Conservation (phyloP, 2,329 filamentous ascomycete genomes). For the Fusarium foetens region DNA sequence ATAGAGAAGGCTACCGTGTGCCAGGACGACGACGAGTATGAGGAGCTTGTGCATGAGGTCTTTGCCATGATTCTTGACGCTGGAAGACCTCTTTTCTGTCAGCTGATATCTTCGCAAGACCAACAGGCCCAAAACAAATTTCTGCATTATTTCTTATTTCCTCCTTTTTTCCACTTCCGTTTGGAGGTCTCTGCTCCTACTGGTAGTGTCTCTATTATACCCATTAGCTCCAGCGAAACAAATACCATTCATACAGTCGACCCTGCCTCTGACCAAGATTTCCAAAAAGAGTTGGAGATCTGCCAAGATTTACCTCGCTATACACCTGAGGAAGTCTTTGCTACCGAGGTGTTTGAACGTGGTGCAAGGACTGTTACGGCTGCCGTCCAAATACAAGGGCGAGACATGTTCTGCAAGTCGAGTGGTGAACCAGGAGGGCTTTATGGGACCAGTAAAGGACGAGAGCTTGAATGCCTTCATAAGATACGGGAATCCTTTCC, state of each 20-base stretch:
- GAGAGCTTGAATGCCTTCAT: neutral
- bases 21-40: neutral
- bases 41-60: neutral
- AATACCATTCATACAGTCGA: neutral
- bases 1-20: neutral
- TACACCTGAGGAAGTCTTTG: accelerated
- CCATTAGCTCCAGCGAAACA: neutral
- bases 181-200: accelerated
- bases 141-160: neutral
- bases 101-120: accelerated
- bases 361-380: neutral
- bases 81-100: neutral
- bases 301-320: neutral
- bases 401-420: neutral
- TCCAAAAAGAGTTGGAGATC: neutral
- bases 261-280: accelerated
- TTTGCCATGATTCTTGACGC: neutral
- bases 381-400: accelerated
- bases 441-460: accelerated
- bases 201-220: accelerated
- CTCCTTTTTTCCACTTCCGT: neutral
- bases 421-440: neutral
- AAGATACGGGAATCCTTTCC: neutral
- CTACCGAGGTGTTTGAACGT: accelerated
- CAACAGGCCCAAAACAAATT: accelerated